phyloP scores from a whole-genome alignment of 768 basidiomycete genomes.

The Hebeloma cylindrosporum region DNA sequence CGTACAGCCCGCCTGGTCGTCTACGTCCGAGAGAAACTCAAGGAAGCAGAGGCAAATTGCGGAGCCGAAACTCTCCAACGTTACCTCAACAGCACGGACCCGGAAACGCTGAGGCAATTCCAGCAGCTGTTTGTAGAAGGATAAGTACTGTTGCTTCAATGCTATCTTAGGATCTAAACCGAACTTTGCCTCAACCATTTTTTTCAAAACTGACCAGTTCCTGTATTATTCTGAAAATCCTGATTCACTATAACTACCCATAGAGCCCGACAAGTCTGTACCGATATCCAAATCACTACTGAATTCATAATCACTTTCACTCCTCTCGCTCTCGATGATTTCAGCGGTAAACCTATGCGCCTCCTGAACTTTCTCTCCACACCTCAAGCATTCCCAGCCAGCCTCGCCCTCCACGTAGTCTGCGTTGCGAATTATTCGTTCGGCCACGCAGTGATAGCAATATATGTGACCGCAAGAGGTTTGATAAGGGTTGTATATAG shows the following conservation, averaged over 20 bases:
- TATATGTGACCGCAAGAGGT: conserved; percentile 85
- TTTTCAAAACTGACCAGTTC: not conserved
- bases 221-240: conserved; percentile 37
- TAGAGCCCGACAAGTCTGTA: conserved; percentile 58
- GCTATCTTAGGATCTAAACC: not conserved
- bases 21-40: conserved; percentile 57
- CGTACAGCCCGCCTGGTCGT: conserved; percentile 63
- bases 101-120: conserved; percentile 72
- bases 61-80: conserved; percentile 61
- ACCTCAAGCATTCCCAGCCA: conserved; percentile 85
- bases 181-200: conserved; percentile 3
- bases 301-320: conserved; percentile 60
- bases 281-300: conserved; percentile 51
- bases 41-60: conserved; percentile 60
- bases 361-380: conserved; percentile 60
- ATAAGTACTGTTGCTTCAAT: conserved; percentile 1
- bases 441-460: conserved; percentile 92
- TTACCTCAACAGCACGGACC: conserved; percentile 69
- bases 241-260: conserved; percentile 52
- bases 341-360: conserved; percentile 61
- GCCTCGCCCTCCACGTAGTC: conserved; percentile 59
- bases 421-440: conserved; percentile 71
- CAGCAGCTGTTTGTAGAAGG: conserved; percentile 45
- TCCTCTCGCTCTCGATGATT: conserved; percentile 37
- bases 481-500: conserved; percentile 80